Evolutionary conservation across 306 rosid genomes (phyloP).

Genomic region (Cajanus cajan): DNA sequence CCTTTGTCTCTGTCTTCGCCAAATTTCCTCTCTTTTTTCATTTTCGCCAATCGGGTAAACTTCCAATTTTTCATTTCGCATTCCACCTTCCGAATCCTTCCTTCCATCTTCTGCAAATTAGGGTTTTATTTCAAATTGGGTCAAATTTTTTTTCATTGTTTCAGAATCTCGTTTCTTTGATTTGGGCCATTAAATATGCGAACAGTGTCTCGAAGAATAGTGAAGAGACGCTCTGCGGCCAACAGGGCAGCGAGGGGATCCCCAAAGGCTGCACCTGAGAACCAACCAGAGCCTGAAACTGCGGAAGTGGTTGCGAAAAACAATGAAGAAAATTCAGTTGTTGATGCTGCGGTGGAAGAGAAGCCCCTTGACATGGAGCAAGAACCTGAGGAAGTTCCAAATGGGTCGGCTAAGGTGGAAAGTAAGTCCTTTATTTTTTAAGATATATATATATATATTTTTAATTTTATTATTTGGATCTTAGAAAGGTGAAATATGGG

Average conservation of each 20-base stretch:
- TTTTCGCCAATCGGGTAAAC: neutral
- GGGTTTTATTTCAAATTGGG: neutral
- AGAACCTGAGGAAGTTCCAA: constrained; percentile 17
- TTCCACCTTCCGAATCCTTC: neutral
- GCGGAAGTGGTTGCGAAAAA: constrained; percentile 31
- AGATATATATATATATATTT: neutral
- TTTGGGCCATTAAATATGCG: neutral
- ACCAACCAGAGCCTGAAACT: constrained; percentile 27
- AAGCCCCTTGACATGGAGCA: constrained; percentile 20
- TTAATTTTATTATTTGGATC: neutral
- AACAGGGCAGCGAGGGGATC: constrained; percentile 9
- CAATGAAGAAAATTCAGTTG: constrained; percentile 32
- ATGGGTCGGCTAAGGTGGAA: constrained; percentile 38
- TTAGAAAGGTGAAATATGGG: neutral
- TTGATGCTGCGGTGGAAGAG: constrained; percentile 37
- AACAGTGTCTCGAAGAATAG: constrained; percentile 34
- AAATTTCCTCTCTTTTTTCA: neutral
- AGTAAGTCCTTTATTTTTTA: constrained; percentile 44
- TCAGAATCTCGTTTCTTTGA: neutral
- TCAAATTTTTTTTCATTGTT: neutral
- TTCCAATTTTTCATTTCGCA: neutral
- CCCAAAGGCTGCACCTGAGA: constrained; percentile 19
- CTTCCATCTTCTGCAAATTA: neutral
- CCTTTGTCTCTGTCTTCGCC: neutral
- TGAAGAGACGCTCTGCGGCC: constrained; percentile 33